Conservation (phyloP, 2,329 filamentous ascomycete genomes). For the Hymenoscyphus albidus region DNA sequence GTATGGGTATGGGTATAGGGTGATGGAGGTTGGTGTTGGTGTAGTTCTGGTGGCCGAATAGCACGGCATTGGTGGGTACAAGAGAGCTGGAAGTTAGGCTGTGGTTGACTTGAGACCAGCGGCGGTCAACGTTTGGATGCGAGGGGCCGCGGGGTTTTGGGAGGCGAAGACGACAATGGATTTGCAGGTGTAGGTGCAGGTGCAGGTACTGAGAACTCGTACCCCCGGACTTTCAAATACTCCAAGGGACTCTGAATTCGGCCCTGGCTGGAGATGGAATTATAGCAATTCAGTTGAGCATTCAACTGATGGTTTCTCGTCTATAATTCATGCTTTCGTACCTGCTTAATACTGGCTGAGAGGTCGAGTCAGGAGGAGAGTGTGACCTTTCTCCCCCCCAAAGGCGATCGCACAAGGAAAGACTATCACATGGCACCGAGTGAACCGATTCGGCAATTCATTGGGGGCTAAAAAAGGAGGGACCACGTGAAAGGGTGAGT, state of each 20-base stretch:
- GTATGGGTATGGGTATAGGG: not conserved
- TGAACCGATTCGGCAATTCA: not conserved
- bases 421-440: not conserved
- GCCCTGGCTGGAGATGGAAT: not conserved
- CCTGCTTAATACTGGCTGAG: not conserved
- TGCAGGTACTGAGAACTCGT: not conserved
- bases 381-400: not conserved
- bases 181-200: not conserved
- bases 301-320: not conserved
- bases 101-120: not conserved
- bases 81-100: not conserved
- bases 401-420: not conserved
- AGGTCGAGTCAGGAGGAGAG: not conserved
- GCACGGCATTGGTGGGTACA: not conserved
- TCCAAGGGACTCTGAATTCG: not conserved
- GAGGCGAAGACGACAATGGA: not conserved
- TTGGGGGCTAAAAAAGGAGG: not conserved
- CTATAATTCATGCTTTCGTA: not conserved
- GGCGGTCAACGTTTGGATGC: constrained; percentile 1
- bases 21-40: constrained; percentile 6
- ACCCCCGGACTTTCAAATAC: not conserved
- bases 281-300: not conserved
- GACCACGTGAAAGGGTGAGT: not conserved
- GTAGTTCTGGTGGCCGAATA: not conserved
- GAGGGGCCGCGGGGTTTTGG: not conserved